phyloP scores from a whole-genome alignment of 2,329 filamentous ascomycete species.

The Sporothrix pallida region DNA sequence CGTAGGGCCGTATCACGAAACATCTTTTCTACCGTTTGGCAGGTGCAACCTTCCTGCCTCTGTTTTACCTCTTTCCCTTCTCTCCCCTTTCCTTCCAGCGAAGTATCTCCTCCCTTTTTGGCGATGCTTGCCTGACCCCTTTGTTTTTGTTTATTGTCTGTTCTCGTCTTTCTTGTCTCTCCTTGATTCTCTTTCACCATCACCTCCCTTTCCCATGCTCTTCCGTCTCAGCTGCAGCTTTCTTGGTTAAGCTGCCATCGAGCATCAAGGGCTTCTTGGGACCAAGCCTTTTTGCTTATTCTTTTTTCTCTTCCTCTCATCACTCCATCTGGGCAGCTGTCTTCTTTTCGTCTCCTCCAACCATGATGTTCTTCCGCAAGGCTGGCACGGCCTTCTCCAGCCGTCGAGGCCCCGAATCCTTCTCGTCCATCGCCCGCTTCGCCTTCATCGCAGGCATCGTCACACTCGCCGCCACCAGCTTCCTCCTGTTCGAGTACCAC shows the following conservation, averaged over 20 bases:
- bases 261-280: background rate
- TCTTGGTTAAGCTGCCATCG: slow-evolving; percentile 21
- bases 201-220: slow-evolving; percentile 6
- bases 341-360: background rate
- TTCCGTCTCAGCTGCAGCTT: background rate
- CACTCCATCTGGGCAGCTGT: too few species aligned
- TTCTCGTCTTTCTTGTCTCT: background rate
- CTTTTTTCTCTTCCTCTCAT: background rate
- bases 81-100: too few species aligned
- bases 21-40: background rate
- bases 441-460: slow-evolving; percentile 34
- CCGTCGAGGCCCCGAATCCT: slow-evolving; percentile 30
- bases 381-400: slow-evolving; percentile 25
- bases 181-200: background rate
- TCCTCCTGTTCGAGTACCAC: slow-evolving; percentile 33
- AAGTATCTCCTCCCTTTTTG: background rate
- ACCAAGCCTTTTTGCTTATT: background rate
- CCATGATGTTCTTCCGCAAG: slow-evolving; percentile 34
- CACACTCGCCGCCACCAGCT: slow-evolving; percentile 30
- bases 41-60: background rate
- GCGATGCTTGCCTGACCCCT: background rate
- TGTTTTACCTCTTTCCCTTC: background rate
- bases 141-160: background rate
- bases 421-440: slow-evolving; percentile 35
- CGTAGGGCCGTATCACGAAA: background rate